A percentile compares a stretch with the other conserved stretches of the same genome.
Conservation (phyloP, 768 basidiomycete species). For the Agaricus blazei region DNA sequence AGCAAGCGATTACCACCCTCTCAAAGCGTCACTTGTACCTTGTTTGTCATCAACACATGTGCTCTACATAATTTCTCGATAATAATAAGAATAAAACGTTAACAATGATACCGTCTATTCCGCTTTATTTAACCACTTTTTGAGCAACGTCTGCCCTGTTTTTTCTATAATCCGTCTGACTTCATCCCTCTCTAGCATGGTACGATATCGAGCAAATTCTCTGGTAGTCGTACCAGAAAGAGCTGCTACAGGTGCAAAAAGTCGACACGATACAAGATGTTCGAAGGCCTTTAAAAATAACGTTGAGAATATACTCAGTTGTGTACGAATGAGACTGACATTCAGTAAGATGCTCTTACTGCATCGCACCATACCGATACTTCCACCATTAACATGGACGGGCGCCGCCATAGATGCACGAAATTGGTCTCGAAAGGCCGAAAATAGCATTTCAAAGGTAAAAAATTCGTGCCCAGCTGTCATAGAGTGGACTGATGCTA, state of each 20-base stretch:
- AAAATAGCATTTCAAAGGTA: slow-evolving; percentile 90
- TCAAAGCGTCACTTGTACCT: background rate
- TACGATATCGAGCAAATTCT: slow-evolving; percentile 76
- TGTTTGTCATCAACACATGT: background rate
- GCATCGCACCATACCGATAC: slow-evolving; percentile 70
- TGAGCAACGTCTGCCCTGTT: slow-evolving; percentile 64
- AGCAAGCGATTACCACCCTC: background rate
- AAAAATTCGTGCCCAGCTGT: slow-evolving; percentile 74
- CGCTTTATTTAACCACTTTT: slow-evolving; percentile 72
- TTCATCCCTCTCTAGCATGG: slow-evolving; percentile 54
- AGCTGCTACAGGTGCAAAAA: slow-evolving; percentile 51
- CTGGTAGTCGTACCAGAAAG: slow-evolving; percentile 46
- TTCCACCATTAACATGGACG: slow-evolving; percentile 67
- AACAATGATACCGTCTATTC: slow-evolving; percentile 19
- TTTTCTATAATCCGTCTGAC: slow-evolving; percentile 65
- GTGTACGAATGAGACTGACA: slow-evolving; percentile 36
- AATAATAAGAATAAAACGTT: background rate
- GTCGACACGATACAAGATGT: slow-evolving; percentile 45
- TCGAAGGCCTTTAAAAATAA: slow-evolving; percentile 64
- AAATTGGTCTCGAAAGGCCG: slow-evolving; percentile 71
- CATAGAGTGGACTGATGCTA: slow-evolving; percentile 76
- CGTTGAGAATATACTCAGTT: background rate
- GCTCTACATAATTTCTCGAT: background rate
- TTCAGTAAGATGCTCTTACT: slow-evolving; percentile 58
- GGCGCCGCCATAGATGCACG: slow-evolving; percentile 70